Evolutionary conservation across 176 grass and related monocot species (phyloP), one percentile per base, ranked within the genome.

Genomic region (Lolium multiflorum): DNA sequence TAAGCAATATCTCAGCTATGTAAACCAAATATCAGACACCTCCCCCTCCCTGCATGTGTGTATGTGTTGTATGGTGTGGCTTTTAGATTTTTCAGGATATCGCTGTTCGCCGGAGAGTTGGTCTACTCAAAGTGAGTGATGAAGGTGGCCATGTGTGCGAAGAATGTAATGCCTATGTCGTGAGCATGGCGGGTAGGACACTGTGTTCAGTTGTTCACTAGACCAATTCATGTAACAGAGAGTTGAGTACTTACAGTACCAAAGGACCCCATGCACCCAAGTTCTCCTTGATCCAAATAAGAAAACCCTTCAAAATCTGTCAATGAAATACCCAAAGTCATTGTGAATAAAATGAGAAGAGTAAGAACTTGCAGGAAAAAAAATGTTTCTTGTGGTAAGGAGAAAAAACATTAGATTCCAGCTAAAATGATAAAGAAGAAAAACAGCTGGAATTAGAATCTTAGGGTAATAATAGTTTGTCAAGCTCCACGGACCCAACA

Each of bases 261-360:
- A 99, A 69, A 94, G 96, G 96, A 84, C 96, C 96, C 96, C 96
- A 99, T 85, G 94, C 90, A 70, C 97, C 97, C 66, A 99, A 74
- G 86, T 90, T 98, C 62, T 93, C 90, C 92, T 96, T 99, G 82
- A 99, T 89, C 97, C 97, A 99, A 83, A 91, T 69, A 66, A 99
- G 79, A 81, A 99, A 99, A 39, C 94, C 90, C 87, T 96, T 99
- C 86, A 99, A 76, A 89, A 98, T 98, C 96, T 98, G 88, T 72
- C 72, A 81, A 80, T 39, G 49, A 15, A 46, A 51, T 76, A 80
- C 10, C 5, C 1, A 18, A 20, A 78, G 22, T 80, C 24, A 52
- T 37, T 46, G 16, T 68, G 7, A 67, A 55, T 20, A 88, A 79
- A 78, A 25, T 50, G 51, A 71, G 80, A 83, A 73, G 4, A 75